These are phyloP conservation scores for Poterioochromonas sp. DNA, from an alignment of 352 stramenopile genomes.

Conservation along the genomic window DNA sequence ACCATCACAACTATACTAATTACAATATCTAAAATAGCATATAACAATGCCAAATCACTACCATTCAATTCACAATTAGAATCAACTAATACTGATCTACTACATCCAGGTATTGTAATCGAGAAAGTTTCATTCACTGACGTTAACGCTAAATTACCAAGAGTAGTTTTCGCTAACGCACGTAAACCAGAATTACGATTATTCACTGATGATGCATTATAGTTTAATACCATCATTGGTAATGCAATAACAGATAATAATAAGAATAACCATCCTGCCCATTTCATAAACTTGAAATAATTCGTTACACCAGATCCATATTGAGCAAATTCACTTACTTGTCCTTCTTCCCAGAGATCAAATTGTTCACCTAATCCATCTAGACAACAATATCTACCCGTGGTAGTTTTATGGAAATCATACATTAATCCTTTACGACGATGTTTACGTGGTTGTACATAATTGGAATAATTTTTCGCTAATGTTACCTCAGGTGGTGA, in stretches of 20 bases:
- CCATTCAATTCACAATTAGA: slow-evolving; percentile 3
- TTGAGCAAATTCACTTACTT: neutral
- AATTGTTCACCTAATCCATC: slow-evolving; percentile 12
- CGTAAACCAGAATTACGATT: neutral
- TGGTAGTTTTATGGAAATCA: neutral
- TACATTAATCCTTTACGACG: neutral
- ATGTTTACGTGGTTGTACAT: slow-evolving; percentile 5
- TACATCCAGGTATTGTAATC: neutral
- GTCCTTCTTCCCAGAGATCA: slow-evolving; percentile 13
- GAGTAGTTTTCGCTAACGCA: slow-evolving; percentile 1
- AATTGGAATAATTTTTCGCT: slow-evolving; percentile 22
- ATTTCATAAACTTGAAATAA: slow-evolving; percentile 39
- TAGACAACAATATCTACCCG: slow-evolving; percentile 23
- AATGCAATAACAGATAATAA: neutral
- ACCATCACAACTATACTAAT: neutral
- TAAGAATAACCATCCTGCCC: neutral
- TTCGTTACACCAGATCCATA: slow-evolving; percentile 33
- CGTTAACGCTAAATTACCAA: neutral
- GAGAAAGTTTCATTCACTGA: neutral
- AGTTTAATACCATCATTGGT: slow-evolving; percentile 17
- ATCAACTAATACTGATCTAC: neutral
- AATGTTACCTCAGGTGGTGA: neutral
- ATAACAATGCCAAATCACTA: neutral
- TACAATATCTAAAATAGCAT: slow-evolving; percentile 16
- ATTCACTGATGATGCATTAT: neutral